These are phyloP conservation scores for Bothriochloa decipiens DNA, from an alignment of 176 grass and related monocot species.

Conservation along the genomic window DNA sequence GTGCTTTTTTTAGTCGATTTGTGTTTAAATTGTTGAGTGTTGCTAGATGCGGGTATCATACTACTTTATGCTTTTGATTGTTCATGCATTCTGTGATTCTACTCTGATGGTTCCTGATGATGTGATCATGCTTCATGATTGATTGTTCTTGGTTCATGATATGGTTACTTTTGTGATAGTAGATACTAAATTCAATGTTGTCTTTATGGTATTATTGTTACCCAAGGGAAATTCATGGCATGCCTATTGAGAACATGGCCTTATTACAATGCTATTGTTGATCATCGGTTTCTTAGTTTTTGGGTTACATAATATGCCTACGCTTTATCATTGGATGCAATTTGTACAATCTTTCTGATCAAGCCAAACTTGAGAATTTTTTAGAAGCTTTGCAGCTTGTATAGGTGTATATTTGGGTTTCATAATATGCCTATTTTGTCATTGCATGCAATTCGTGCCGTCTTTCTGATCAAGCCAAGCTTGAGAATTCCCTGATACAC, in stretches of 20 bases:
- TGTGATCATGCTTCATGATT: slow-evolving; percentile 16
- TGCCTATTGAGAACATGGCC: neutral
- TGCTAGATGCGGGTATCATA: slow-evolving; percentile 25
- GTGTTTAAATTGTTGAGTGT: neutral
- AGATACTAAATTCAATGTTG: slow-evolving; percentile 12
- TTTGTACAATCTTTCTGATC: neutral
- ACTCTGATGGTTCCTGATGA: slow-evolving; percentile 32
- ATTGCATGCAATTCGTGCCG: no score
- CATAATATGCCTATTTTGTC: neutral
- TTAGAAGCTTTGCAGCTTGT: neutral
- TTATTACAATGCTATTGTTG: neutral
- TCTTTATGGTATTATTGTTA: slow-evolving; percentile 25
- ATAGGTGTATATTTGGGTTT: slow-evolving; percentile 7
- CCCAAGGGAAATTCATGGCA: slow-evolving; percentile 6
- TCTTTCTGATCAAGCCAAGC: neutral
- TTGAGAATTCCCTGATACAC: neutral
- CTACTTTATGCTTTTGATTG: neutral
- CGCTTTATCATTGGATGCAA: neutral
- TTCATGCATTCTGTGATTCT: slow-evolving; percentile 8
- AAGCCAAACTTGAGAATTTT: slow-evolving; percentile 15
- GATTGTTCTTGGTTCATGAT: slow-evolving; percentile 4
- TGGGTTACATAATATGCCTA: neutral
- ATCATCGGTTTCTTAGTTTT: neutral
- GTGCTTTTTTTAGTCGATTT: neutral
- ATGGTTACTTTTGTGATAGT: slow-evolving; percentile 8